phyloP scores from a whole-genome alignment of 164 flowering plant species.

The Paratinospora sagittata region DNA sequence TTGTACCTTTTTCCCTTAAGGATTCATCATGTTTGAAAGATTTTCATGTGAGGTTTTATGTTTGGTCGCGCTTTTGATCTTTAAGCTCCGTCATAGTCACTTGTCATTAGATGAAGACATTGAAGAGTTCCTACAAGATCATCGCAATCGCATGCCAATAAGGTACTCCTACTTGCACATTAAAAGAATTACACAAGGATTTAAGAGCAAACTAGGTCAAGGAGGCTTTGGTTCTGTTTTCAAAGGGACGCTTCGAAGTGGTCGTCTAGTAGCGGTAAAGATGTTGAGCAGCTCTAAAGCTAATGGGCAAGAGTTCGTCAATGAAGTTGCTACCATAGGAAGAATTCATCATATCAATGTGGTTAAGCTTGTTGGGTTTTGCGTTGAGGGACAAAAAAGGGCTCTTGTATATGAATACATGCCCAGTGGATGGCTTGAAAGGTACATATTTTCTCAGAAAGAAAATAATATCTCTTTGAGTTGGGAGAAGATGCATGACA shows the following conservation, averaged over 20 bases:
- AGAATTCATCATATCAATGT: conserved; percentile 12
- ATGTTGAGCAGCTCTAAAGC: conserved; percentile 1
- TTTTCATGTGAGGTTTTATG: not conserved
- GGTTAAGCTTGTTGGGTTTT: conserved; percentile 10
- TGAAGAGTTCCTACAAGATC: conserved; percentile 8
- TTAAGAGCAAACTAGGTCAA: conserved; percentile 8
- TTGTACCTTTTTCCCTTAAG: not conserved
- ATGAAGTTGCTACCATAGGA: too few relatives aligned
- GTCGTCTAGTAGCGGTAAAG: conserved; percentile 3
- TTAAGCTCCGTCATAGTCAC: conserved; percentile 1
- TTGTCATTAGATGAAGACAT: not conserved
- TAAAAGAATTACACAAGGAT: conserved; percentile 4
- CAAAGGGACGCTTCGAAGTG: not conserved
- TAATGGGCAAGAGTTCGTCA: conserved; percentile 13
- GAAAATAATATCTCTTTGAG: not conserved
- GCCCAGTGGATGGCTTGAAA: conserved; percentile 11
- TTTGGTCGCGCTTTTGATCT: conserved; percentile 2
- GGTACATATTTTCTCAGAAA: conserved; percentile 2
- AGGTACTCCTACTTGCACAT: conserved; percentile 7
- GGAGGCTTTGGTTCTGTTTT: too few relatives aligned
- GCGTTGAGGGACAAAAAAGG: not conserved
- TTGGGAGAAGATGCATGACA: conserved; percentile 6
- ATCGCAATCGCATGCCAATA: not conserved
- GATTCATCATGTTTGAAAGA: not conserved
- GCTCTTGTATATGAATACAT: conserved; percentile 13